These are phyloP conservation scores for Pseudovirgaria hyperparasitica DNA, from an alignment of 2,329 filamentous ascomycete genomes.

Conservation along the genomic window DNA sequence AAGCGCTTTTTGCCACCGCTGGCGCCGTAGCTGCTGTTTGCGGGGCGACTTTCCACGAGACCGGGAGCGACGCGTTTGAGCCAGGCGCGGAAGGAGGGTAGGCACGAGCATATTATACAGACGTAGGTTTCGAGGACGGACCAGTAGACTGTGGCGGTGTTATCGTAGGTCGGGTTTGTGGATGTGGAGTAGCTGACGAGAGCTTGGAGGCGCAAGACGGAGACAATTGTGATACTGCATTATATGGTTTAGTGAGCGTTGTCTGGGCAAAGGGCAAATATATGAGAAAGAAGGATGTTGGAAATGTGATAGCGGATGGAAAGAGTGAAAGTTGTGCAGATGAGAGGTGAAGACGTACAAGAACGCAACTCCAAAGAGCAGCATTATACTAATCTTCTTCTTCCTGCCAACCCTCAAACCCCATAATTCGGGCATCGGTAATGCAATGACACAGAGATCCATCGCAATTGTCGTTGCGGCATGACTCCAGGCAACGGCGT, in stretches of 20 bases:
- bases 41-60: too few relatives aligned
- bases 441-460: slow-evolving; percentile 19
- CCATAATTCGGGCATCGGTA: slow-evolving; percentile 18
- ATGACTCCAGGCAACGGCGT: slow-evolving; percentile 18
- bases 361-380: slow-evolving; percentile 24
- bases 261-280: not conserved
- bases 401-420: slow-evolving; percentile 17
- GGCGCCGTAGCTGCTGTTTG: too few relatives aligned
- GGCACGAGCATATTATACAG: slow-evolving; percentile 4
- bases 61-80: too few relatives aligned
- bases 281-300: not conserved
- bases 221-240: slow-evolving; percentile 18
- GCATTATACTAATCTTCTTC: slow-evolving; percentile 23
- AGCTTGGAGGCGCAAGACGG: slow-evolving; percentile 19
- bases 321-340: not conserved
- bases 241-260: slow-evolving; percentile 3
- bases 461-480: slow-evolving; percentile 18
- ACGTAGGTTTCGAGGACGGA: slow-evolving; percentile 3
- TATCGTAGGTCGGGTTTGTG: slow-evolving; percentile 19
- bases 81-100: slow-evolving; percentile 17
- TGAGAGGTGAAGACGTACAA: slow-evolving; percentile 16
- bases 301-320: not conserved
- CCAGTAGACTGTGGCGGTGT: slow-evolving; percentile 15
- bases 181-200: slow-evolving; percentile 17
- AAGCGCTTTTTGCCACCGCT: too few relatives aligned